phyloP scores from a whole-genome alignment of 139 green algal species.

The Pseudopediastrum boryanum region DNA sequence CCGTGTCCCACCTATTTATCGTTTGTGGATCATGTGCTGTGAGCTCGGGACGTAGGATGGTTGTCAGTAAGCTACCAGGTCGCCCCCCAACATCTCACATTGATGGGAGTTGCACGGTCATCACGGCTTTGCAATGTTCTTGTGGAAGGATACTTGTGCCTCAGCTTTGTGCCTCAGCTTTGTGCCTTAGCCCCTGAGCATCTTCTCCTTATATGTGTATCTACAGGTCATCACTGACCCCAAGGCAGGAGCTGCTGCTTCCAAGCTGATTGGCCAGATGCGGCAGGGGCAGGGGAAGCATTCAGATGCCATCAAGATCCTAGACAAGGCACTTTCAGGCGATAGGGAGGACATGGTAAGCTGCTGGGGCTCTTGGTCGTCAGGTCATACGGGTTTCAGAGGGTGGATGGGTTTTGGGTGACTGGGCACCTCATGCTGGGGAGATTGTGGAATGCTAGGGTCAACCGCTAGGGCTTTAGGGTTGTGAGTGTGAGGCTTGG shows the following conservation, averaged over 20 bases:
- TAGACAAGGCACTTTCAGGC: conserved; percentile 62
- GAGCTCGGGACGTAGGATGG: no score
- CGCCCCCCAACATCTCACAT: no score
- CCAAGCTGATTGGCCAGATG: conserved; percentile 72
- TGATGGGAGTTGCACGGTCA: no score
- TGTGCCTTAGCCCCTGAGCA: no score
- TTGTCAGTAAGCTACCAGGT: no score
- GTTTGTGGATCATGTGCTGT: no score
- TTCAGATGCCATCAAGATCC: conserved; percentile 58
- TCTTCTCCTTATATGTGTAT: no score
- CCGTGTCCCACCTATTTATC: no score
- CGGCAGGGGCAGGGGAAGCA: conserved; percentile 75
- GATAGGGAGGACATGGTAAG: conserved; percentile 51
- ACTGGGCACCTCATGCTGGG: not conserved
- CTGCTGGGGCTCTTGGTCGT: not conserved
- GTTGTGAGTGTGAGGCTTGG: not conserved
- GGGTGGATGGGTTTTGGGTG: not conserved
- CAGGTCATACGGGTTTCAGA: not conserved
- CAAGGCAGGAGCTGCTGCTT: not conserved
- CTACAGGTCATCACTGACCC: not conserved
- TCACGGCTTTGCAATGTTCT: no score
- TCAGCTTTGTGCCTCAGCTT: no score
- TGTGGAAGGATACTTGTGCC: no score
- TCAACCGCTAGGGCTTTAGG: not conserved
- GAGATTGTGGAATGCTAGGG: not conserved